phyloP scores from a whole-genome alignment of 805 yeast species.

The Candida sakaeoensis region DNA sequence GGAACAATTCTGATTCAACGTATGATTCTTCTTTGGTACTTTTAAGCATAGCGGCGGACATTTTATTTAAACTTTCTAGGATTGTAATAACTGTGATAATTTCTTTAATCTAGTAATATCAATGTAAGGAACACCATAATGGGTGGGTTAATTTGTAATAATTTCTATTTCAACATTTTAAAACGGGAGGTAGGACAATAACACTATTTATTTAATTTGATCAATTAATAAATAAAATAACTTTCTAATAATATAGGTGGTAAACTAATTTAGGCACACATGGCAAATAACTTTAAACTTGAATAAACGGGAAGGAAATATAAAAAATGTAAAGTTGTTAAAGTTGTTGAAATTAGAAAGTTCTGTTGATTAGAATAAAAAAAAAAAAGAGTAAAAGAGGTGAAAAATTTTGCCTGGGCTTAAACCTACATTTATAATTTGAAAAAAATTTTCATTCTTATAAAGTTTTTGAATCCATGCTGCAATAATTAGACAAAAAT shows the following conservation, averaged over 20 bases:
- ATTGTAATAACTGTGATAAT: slow-evolving; percentile 11
- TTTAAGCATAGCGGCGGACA: slow-evolving; percentile 23
- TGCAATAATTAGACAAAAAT: not conserved
- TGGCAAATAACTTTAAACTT: slow-evolving; percentile 13
- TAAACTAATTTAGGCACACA: slow-evolving; percentile 35
- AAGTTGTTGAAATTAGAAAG: slow-evolving; percentile 7
- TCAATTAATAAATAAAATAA: not conserved
- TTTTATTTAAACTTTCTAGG: slow-evolving; percentile 10
- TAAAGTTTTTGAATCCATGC: not conserved
- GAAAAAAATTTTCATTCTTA: not conserved
- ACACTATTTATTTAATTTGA: slow-evolving; percentile 17
- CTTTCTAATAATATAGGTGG: slow-evolving; percentile 9
- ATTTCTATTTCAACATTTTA: slow-evolving; percentile 33
- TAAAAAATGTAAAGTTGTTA: not conserved
- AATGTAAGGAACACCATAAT: slow-evolving; percentile 28
- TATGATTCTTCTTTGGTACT: slow-evolving; percentile 14
- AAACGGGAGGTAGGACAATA: slow-evolving; percentile 21
- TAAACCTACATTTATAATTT: not conserved
- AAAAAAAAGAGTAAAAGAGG: not conserved
- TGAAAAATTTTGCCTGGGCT: slow-evolving; percentile 1
- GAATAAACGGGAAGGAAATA: slow-evolving; percentile 7
- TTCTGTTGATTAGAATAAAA: not conserved
- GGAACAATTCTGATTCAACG: slow-evolving; percentile 22
- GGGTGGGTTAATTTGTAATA: slow-evolving; percentile 17
- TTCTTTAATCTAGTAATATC: slow-evolving; percentile 11